A percentile compares a stretch with the other conserved stretches of the same genome.
These are phyloP conservation scores for Diaporthe citrichinensis DNA, from an alignment of 2,329 filamentous ascomycete genomes.

Conservation along the genomic window DNA sequence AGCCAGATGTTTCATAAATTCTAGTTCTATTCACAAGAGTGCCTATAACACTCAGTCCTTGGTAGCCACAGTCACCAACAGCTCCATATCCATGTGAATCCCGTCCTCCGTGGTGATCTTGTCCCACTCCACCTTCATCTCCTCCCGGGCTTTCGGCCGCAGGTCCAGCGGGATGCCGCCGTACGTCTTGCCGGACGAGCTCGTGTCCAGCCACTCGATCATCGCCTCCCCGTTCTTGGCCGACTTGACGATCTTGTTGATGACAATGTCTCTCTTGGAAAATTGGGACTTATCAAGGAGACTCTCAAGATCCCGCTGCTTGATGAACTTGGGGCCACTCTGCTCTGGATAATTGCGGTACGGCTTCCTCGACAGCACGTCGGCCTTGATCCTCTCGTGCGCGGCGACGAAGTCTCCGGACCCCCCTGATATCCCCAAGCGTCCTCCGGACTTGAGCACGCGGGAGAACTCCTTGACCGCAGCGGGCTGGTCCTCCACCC, in stretches of 20 bases:
- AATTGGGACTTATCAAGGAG: slow-evolving; percentile 46
- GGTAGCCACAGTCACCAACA: slow-evolving; percentile 43
- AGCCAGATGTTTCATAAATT: not conserved
- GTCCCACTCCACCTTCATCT: slow-evolving; percentile 50
- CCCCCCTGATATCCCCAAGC: slow-evolving; percentile 31
- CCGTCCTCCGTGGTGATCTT: slow-evolving; percentile 47
- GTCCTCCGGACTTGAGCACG: slow-evolving; percentile 46
- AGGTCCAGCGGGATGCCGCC: slow-evolving; percentile 49
- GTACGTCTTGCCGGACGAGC: slow-evolving; percentile 51
- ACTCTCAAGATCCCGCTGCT: slow-evolving; percentile 43
- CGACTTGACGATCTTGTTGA: slow-evolving; percentile 47
- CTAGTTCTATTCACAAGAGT: not conserved
- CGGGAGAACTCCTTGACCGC: slow-evolving; percentile 45
- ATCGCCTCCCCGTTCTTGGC: slow-evolving; percentile 44
- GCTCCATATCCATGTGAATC: slow-evolving; percentile 50
- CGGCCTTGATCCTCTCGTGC: slow-evolving; percentile 45
- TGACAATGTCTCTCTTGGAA: slow-evolving; percentile 42
- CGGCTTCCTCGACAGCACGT: slow-evolving; percentile 47
- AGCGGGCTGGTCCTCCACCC: slow-evolving; percentile 46
- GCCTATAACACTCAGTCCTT: not conserved
- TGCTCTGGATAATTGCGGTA: slow-evolving; percentile 46
- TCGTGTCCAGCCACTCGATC: slow-evolving; percentile 51
- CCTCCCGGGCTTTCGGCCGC: slow-evolving; percentile 46
- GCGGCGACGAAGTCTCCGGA: slow-evolving; percentile 45
- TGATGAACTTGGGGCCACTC: slow-evolving; percentile 47